Evolutionary conservation across 495 filamentous ascomycete genomes (phyloP).

Genomic region (Mytilinidion resinicola): DNA sequence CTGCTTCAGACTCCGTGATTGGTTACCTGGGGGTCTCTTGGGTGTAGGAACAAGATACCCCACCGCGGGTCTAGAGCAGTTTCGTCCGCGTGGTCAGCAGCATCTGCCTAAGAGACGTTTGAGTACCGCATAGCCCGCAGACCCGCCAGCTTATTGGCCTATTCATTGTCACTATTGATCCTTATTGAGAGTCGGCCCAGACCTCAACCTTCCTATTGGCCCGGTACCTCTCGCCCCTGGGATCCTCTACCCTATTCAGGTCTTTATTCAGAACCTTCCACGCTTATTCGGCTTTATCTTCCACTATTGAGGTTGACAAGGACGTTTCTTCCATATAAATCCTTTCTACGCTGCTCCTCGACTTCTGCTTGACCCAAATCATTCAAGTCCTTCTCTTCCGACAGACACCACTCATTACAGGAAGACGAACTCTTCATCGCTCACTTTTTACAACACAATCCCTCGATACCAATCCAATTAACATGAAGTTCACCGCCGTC

Average conservation of each 20-base stretch:
- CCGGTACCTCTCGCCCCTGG: background rate
- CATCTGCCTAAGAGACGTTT: background rate
- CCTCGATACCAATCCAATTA: constrained; percentile 20
- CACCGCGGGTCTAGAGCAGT: too few species aligned
- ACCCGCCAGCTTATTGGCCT: background rate
- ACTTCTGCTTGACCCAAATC: too few species aligned
- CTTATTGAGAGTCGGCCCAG: constrained; percentile 12
- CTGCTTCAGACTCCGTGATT: too few species aligned
- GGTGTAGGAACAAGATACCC: too few species aligned
- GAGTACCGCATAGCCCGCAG: background rate
- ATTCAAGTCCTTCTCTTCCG: too few species aligned
- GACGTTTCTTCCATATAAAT: too few species aligned
- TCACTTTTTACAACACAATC: background rate
- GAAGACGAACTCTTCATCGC: background rate
- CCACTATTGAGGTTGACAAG: background rate
- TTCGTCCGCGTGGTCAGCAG: too few species aligned
- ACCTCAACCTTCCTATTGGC: background rate
- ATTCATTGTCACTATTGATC: constrained; percentile 6
- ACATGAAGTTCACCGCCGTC: constrained; percentile 47
- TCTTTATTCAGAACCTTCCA: constrained; percentile 2
- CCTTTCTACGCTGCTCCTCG: too few species aligned
- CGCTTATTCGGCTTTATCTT: constrained; percentile 4
- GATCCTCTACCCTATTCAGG: background rate
- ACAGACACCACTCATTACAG: background rate
- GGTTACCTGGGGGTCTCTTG: too few species aligned